phyloP scores from a whole-genome alignment of 2,329 filamentous ascomycete species.

The Penicillium sp. region DNA sequence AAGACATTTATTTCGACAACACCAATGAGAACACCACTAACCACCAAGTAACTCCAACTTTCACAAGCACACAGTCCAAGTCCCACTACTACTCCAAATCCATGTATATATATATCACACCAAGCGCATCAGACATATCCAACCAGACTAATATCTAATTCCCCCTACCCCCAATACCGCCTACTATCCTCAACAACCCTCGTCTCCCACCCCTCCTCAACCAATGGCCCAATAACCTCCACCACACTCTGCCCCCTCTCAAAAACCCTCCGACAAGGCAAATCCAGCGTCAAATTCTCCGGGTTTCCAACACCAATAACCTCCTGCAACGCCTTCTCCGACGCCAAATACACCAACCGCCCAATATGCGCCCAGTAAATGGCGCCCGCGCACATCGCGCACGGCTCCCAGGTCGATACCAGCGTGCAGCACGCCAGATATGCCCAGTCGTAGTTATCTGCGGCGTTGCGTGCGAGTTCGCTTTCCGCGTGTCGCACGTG shows the following conservation, averaged over 20 bases:
- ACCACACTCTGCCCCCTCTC: conserved; percentile 49
- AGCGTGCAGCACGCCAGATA: conserved; percentile 52
- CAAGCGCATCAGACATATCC: background rate
- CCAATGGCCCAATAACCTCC: conserved; percentile 50
- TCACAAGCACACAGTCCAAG: background rate
- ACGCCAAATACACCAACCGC: conserved; percentile 51
- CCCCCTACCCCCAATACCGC: conserved; percentile 42
- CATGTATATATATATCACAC: background rate
- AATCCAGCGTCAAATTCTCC: conserved; percentile 54
- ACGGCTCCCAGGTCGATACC: conserved; percentile 56
- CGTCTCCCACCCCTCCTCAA: conserved; percentile 38
- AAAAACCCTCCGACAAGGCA: conserved; percentile 50
- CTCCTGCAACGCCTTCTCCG: conserved; percentile 46
- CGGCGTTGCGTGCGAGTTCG: conserved; percentile 50
- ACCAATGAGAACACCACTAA: background rate
- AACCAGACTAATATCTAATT: background rate
- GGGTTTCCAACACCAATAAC: conserved; percentile 49
- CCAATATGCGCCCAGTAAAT: conserved; percentile 56
- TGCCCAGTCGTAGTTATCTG: conserved; percentile 48
- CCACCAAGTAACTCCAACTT: background rate
- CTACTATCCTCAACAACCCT: conserved; percentile 47
- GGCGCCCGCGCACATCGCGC: conserved; percentile 52
- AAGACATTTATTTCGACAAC: background rate
- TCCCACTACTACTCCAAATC: background rate
- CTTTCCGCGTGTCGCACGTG: conserved; percentile 55